Evolutionary conservation across 371 early-diverging fungal species (phyloP).

Genomic region (Rhizopus microsporus): DNA sequence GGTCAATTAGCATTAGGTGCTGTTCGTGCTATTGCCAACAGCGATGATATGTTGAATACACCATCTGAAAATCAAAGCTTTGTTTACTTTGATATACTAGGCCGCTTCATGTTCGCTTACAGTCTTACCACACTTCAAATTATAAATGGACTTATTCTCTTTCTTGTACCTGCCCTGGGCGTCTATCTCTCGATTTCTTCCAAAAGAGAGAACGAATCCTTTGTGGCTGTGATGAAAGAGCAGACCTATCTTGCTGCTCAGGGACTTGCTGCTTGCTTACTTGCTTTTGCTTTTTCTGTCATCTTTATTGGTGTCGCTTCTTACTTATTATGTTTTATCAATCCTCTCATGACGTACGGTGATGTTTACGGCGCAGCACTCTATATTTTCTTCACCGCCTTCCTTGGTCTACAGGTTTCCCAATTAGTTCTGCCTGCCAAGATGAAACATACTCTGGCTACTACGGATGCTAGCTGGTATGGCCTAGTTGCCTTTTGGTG

Average conservation of each 20-base stretch:
- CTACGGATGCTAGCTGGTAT: slow-evolving; percentile 25
- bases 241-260: slow-evolving; percentile 23
- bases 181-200: slow-evolving; percentile 10
- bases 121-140: slow-evolving; percentile 42
- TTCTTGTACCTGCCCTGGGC: slow-evolving; percentile 33
- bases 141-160: slow-evolving; percentile 40
- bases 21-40: slow-evolving; percentile 41
- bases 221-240: slow-evolving; percentile 16
- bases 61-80: slow-evolving; percentile 30
- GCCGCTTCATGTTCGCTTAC: slow-evolving; percentile 52
- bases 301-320: slow-evolving; percentile 18
- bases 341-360: slow-evolving; percentile 48
- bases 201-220: background rate
- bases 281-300: slow-evolving; percentile 19
- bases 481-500: slow-evolving; percentile 56
- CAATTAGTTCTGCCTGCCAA: slow-evolving; percentile 34
- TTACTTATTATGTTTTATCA: slow-evolving; percentile 22
- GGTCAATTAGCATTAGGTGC: slow-evolving; percentile 55
- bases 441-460: slow-evolving; percentile 20
- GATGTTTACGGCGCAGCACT: slow-evolving; percentile 38
- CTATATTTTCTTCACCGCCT: slow-evolving; percentile 33
- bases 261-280: slow-evolving; percentile 32
- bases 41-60: slow-evolving; percentile 34
- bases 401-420: slow-evolving; percentile 42
- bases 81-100: slow-evolving; percentile 57